Evolutionary conservation across 306 rosid genomes (phyloP), one percentile per base, ranked within the genome.

Genomic region (Rosa lucieae): DNA sequence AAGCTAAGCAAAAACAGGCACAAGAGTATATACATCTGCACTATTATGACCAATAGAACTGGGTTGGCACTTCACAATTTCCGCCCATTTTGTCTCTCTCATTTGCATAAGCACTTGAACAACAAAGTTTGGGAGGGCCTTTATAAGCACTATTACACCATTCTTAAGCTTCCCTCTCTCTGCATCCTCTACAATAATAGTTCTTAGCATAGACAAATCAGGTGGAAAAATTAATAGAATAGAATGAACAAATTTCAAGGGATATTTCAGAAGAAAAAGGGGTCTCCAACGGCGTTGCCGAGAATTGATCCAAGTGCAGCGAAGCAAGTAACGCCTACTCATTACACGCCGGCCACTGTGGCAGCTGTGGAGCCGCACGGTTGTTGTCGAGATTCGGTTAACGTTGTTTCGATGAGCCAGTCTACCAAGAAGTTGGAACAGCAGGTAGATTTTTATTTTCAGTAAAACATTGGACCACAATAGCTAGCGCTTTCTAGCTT

Each of bases 381-480:
- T 56, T 85, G 87, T 77, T 88, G 92, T 78, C 78, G 85, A 69
- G 87, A 83, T n/a, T 88, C 94, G 6, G 61, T 82, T 29, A 8
- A 46, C 29, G 47, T 62, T 29, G 46, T 84, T 39, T 74, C 90
- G 10, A 67, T 63, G 65, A 75, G 66, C 68, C 78, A 70, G 21
- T 62, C 81, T 37, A 75, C 77, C 42, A 70, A 23, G 29, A 85
- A 35, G 68, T 67, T 89, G 63, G 82, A 89, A 80, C 53, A 23
- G 0, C 83, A 94, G 91, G 92, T 94, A 84, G 10, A 13, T 8
- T 14, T n/a, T 8, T 40, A 26, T 69, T 46, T 77, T 63, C 20
- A 13, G 69, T 67, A n/a, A 47, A 18, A 56, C 69, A 9, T 53
- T 47, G 55, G 26, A 23, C 77, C 77, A 37, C 11, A 0, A 18